phyloP scores from a whole-genome alignment of 139 green algal genomes.

The Astrephomene gubernaculifera region DNA sequence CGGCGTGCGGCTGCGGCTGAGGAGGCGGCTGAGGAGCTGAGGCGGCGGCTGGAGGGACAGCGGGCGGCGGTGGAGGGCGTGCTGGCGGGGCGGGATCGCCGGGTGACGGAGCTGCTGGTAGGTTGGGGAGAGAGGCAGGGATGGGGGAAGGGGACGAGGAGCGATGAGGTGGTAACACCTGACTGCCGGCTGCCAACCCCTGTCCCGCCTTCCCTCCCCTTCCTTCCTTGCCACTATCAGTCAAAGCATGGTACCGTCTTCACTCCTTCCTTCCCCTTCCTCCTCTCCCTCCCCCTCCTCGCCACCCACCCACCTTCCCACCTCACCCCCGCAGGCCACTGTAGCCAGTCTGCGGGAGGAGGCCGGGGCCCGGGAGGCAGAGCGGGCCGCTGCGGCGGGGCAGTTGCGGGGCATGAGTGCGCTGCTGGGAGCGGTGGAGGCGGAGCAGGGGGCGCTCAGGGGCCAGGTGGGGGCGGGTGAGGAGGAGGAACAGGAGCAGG shows the following conservation, averaged over 20 bases:
- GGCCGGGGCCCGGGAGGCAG: slow-evolving; percentile 7
- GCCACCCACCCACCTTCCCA: neutral
- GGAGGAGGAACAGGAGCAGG: neutral
- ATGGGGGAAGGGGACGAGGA: neutral
- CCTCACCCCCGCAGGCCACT: neutral
- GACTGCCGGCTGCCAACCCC: neutral
- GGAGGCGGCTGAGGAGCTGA: slow-evolving; percentile 30
- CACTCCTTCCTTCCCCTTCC: neutral
- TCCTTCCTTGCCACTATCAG: neutral
- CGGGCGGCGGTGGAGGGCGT: slow-evolving; percentile 22
- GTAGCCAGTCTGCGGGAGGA: slow-evolving; percentile 1
- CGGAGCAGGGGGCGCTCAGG: slow-evolving; percentile 29
- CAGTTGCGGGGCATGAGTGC: slow-evolving; percentile 1
- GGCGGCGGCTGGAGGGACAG: slow-evolving; percentile 32
- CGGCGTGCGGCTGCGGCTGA: slow-evolving; percentile 19
- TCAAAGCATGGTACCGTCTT: neutral
- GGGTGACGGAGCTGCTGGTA: slow-evolving; percentile 30
- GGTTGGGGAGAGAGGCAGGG: neutral
- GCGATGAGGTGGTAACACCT: neutral
- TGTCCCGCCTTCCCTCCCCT: neutral
- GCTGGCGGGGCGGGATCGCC: slow-evolving; percentile 9
- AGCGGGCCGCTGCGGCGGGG: slow-evolving; percentile 13
- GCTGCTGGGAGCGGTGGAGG: slow-evolving; percentile 43
- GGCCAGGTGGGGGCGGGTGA: neutral
- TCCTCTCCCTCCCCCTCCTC: too few species aligned